phyloP scores from a whole-genome alignment of 495 filamentous ascomycete genomes.

The Aspergillus wentii region DNA sequence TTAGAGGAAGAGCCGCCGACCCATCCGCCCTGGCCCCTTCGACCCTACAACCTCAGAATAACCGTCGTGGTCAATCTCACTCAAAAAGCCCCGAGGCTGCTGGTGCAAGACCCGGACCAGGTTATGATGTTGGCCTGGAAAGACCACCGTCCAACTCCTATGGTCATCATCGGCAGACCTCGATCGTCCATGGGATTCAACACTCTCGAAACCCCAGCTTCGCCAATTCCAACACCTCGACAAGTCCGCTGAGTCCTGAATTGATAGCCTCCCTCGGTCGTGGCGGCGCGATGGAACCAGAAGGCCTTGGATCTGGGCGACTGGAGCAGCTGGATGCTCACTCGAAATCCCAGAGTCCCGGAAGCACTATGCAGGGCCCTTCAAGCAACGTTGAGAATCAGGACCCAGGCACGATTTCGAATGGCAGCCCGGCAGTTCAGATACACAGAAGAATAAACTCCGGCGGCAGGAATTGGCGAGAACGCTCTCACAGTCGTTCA shows the following conservation, averaged over 20 bases:
- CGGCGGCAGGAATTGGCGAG: conserved; percentile 60
- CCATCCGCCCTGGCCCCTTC: conserved; percentile 32
- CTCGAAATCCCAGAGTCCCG: conserved; percentile 18
- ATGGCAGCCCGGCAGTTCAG: conserved; percentile 19
- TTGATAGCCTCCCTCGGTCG: conserved; percentile 66
- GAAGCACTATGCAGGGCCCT: conserved; percentile 21
- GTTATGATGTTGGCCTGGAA: conserved; percentile 57
- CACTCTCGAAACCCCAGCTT: conserved; percentile 86
- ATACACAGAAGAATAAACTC: conserved; percentile 37
- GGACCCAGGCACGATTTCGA: conserved; percentile 20
- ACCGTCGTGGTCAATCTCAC: conserved; percentile 47
- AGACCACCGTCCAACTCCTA: conserved; percentile 67
- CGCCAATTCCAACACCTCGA: conserved; percentile 55
- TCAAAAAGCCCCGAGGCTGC: conserved; percentile 49
- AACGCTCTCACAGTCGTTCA: conserved; percentile 73
- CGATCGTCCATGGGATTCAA: conserved; percentile 89
- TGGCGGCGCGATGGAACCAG: conserved; percentile 20
- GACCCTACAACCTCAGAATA: conserved; percentile 37
- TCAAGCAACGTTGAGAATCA: conserved; percentile 39
- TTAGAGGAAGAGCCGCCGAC: conserved; percentile 39
- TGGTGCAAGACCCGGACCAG: conserved; percentile 31
- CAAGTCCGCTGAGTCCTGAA: conserved; percentile 79
- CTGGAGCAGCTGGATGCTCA: conserved; percentile 31
- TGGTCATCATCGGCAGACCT: conserved; percentile 88
- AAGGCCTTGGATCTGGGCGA: conserved; percentile 14